These are phyloP conservation scores for Boletus speciosus DNA, from an alignment of 768 basidiomycete genomes.

Conservation along the genomic window DNA sequence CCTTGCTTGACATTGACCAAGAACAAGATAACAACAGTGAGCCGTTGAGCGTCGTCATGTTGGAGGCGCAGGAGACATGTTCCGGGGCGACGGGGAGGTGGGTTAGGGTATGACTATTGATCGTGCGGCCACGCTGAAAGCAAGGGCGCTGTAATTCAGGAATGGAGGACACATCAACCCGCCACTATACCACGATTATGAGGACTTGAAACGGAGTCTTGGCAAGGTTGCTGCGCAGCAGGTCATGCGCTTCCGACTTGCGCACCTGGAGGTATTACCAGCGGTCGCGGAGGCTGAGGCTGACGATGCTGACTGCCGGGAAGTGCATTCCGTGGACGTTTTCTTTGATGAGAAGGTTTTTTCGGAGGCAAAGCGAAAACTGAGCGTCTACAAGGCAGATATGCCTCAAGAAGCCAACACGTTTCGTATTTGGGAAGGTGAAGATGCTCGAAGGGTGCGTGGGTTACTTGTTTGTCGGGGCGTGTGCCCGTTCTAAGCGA, in stretches of 20 bases:
- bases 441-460: conserved; percentile 35
- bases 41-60: conserved; percentile 42
- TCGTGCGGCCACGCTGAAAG: background rate
- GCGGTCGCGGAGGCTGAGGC: conserved; percentile 31
- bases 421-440: conserved; percentile 29
- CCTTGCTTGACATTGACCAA: conserved; percentile 32
- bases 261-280: conserved; percentile 34
- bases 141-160: conserved; percentile 17
- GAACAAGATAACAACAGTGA: conserved; percentile 12
- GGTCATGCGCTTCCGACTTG: conserved; percentile 39
- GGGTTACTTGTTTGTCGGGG: background rate
- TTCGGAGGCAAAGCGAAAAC: conserved; percentile 38
- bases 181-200: conserved; percentile 46
- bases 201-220: conserved; percentile 33
- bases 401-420: conserved; percentile 45
- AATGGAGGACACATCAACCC: conserved; percentile 54
- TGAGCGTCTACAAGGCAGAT: conserved; percentile 46
- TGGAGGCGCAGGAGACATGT: conserved; percentile 61
- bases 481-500: background rate
- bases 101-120: conserved; percentile 9
- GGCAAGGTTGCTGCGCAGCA: conserved; percentile 39
- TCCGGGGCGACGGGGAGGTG: conserved; percentile 53
- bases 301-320: conserved; percentile 27
- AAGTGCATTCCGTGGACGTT: conserved; percentile 33
- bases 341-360: conserved; percentile 34